These are phyloP conservation scores for Dictyostelium purpureum DNA, from an alignment of 78 protist species.

Conservation along the genomic window DNA sequence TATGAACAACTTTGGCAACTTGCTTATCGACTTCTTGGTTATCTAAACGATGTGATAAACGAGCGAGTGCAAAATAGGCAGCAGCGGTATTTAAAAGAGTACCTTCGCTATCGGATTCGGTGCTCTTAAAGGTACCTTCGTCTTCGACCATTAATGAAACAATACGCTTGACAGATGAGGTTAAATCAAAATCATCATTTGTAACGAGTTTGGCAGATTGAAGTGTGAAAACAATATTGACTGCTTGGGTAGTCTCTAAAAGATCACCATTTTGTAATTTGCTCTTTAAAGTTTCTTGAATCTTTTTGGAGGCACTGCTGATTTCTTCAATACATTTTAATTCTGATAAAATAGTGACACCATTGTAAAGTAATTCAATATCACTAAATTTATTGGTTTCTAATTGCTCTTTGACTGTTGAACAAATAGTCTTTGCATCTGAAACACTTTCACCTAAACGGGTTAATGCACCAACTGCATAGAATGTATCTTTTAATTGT, in stretches of 20 bases:
- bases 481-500: slow-evolving; percentile 31
- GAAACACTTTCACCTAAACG: slow-evolving; percentile 5
- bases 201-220: slow-evolving; percentile 1
- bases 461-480: slow-evolving; percentile 41
- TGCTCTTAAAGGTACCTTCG: slow-evolving; percentile 28
- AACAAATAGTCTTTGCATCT: not conserved
- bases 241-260: not conserved
- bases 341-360: slow-evolving; percentile 16
- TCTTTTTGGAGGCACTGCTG: not conserved
- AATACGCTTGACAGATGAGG: not conserved
- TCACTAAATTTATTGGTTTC: not conserved
- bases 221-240: not conserved
- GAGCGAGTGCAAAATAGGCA: slow-evolving; percentile 44
- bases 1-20: slow-evolving; percentile 28
- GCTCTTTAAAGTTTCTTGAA: not conserved
- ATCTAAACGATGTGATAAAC: slow-evolving; percentile 41
- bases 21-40: not conserved
- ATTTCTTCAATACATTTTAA: slow-evolving; percentile 6
- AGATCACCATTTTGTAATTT: slow-evolving; percentile 5
- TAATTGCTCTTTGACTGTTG: not conserved
- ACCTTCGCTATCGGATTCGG: not conserved
- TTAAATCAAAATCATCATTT: not conserved
- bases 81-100: not conserved
- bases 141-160: slow-evolving; percentile 42
- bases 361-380: slow-evolving; percentile 23